Evolutionary conservation across 257 asterid species (phyloP).

Genomic region (Anisodus acutangulus): DNA sequence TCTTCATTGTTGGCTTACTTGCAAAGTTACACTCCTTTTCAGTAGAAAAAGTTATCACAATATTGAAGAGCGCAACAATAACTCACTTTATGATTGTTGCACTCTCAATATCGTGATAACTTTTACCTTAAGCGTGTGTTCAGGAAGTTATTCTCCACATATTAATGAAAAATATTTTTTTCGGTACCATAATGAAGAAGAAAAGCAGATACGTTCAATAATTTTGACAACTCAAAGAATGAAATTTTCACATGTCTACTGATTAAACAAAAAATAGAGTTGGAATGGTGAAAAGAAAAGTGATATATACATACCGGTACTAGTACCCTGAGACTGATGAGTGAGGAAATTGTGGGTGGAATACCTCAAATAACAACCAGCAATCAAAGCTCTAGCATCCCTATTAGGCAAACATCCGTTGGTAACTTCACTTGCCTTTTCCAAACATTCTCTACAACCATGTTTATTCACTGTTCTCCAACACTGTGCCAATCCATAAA

Average conservation of each 20-base stretch:
- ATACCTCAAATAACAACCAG: slow-evolving; percentile 83
- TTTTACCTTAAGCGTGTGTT: too few species aligned
- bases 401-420: slow-evolving; percentile 59
- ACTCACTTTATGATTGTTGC: too few species aligned
- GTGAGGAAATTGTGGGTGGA: slow-evolving; percentile 65
- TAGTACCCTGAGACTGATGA: slow-evolving; percentile 39
- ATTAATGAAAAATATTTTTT: too few species aligned
- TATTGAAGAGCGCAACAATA: too few species aligned
- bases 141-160: too few species aligned
- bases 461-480: slow-evolving; percentile 68
- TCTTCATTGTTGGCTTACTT: too few species aligned
- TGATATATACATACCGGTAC: not conserved
- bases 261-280: not conserved
- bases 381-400: slow-evolving; percentile 79
- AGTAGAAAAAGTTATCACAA: too few species aligned
- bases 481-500: slow-evolving; percentile 84
- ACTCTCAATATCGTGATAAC: too few species aligned
- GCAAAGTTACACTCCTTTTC: too few species aligned
- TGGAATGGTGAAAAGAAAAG: not conserved
- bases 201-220: too few species aligned
- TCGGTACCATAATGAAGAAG: too few species aligned
- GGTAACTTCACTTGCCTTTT: slow-evolving; percentile 57
- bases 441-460: slow-evolving; percentile 77
- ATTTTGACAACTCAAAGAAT: not conserved
- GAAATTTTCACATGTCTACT: not conserved